phyloP scores from a whole-genome alignment of 148 eudicot species.

The Arctostaphylos glauca region DNA sequence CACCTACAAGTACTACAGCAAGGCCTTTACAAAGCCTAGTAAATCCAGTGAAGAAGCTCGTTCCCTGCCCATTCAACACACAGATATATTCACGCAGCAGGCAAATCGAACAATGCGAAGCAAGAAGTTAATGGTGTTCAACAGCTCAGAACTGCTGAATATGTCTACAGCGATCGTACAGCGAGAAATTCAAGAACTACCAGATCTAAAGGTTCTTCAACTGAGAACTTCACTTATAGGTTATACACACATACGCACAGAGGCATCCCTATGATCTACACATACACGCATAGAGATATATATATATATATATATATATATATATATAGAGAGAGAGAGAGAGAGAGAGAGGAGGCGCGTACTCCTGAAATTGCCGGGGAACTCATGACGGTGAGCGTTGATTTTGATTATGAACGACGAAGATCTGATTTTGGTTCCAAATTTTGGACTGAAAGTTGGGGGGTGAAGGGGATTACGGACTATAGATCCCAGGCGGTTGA shows the following conservation, averaged over 20 bases:
- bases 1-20: constrained; percentile 65
- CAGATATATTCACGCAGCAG: neutral
- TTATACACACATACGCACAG: neutral
- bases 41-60: constrained; percentile 57
- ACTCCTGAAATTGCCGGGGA: constrained; percentile 47
- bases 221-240: neutral
- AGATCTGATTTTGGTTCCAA: constrained; percentile 5
- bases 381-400: constrained; percentile 35
- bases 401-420: constrained; percentile 1
- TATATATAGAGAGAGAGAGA: no score
- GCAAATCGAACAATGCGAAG: constrained; percentile 1
- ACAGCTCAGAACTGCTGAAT: neutral
- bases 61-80: constrained; percentile 30
- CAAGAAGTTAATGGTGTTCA: neutral
- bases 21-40: constrained; percentile 87
- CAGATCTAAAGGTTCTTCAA: constrained; percentile 5
- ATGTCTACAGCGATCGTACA: neutral
- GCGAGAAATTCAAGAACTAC: neutral
- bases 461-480: neutral
- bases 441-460: neutral
- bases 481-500: neutral
- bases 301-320: no score
- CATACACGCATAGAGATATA: neutral
- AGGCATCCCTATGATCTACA: neutral
- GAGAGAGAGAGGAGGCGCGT: constrained; percentile 11